A percentile compares a stretch with the other conserved stretches of the same genome.
These are phyloP conservation scores for Bimuria novae-zelandiae DNA, from an alignment of 2,329 filamentous ascomycete genomes.

Conservation along the genomic window DNA sequence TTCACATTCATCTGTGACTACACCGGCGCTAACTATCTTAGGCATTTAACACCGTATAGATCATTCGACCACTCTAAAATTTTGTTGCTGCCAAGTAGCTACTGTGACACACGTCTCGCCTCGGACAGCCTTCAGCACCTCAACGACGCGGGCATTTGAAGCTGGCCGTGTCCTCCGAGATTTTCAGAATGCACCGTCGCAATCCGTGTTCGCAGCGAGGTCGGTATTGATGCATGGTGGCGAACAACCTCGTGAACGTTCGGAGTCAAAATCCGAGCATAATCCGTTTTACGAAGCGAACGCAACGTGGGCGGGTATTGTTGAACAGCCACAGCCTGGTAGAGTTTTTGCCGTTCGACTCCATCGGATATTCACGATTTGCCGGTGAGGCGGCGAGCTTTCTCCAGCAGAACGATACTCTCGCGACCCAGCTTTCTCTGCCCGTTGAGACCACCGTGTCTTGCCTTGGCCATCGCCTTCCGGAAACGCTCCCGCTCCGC, in stretches of 20 bases:
- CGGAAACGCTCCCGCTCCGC: constrained; percentile 75
- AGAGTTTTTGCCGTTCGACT: no score
- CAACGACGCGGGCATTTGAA: no score
- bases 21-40: neutral
- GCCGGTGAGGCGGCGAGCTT: constrained; percentile 72
- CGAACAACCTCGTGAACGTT: neutral
- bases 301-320: no score
- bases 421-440: constrained; percentile 82
- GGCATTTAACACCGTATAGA: neutral
- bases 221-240: neutral
- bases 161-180: no score
- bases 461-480: constrained; percentile 65
- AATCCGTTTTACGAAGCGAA: no score
- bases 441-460: constrained; percentile 66
- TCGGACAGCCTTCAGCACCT: no score
- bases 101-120: no score
- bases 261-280: no score
- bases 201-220: no score
- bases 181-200: no score
- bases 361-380: constrained; percentile 17
- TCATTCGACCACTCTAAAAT: neutral
- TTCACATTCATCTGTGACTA: neutral
- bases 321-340: no score
- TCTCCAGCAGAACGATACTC: constrained; percentile 76
- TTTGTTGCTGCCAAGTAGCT: no score